Conservation (phyloP, 1,139 yeast species). For the Protomyces lactucae-debilis region DNA sequence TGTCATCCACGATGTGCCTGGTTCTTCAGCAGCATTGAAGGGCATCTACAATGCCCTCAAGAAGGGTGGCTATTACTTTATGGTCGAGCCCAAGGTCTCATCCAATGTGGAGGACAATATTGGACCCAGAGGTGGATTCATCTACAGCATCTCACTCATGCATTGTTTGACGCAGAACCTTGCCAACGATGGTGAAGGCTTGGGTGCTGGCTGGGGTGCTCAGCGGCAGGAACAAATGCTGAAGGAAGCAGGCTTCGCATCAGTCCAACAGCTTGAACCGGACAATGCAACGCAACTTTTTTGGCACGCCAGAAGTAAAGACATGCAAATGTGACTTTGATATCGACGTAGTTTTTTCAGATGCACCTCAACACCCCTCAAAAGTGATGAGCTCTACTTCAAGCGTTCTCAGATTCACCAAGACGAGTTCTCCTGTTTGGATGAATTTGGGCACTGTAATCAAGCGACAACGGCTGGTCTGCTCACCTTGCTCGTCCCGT, state of each 20-base stretch:
- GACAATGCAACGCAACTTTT: background rate
- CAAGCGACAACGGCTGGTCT: slow-evolving; percentile 44
- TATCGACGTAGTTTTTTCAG: background rate
- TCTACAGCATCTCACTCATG: background rate
- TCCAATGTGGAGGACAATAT: background rate
- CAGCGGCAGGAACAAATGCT: background rate
- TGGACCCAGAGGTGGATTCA: background rate
- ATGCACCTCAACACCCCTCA: background rate
- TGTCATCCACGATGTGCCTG: slow-evolving; percentile 1
- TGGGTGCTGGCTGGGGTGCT: background rate
- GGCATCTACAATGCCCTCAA: background rate
- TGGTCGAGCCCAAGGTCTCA: background rate
- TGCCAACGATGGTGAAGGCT: slow-evolving; percentile 3
- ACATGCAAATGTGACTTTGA: background rate
- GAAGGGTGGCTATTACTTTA: background rate
- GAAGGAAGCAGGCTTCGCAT: background rate
- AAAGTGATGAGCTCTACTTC: slow-evolving; percentile 43
- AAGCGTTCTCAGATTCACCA: slow-evolving; percentile 58
- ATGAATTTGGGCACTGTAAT: slow-evolving; percentile 70
- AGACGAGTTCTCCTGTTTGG: slow-evolving; percentile 60
- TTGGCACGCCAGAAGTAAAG: background rate
- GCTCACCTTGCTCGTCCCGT: slow-evolving; percentile 33
- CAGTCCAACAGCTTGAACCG: background rate
- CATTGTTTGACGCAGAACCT: slow-evolving; percentile 3
- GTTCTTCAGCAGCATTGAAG: background rate